Evolutionary conservation across 148 eudicot species (phyloP).

Genomic region (Camellia lanceoleosa): DNA sequence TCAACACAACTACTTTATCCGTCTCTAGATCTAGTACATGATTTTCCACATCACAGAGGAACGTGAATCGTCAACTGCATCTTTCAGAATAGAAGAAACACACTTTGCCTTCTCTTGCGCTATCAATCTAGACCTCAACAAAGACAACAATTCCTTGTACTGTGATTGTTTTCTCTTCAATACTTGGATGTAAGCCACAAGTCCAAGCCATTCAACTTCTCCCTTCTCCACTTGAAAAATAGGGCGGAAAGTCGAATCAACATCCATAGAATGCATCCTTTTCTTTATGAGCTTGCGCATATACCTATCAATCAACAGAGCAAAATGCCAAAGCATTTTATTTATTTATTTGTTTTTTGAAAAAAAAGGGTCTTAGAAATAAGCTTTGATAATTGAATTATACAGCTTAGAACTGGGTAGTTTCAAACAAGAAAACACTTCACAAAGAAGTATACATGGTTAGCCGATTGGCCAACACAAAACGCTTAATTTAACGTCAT

Average conservation of each 20-base stretch:
- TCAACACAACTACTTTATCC: not conserved
- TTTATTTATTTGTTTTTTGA: not conserved
- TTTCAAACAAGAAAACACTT: not conserved
- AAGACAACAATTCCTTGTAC: slow-evolving; percentile 38
- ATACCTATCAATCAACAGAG: slow-evolving; percentile 42
- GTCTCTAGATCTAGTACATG: slow-evolving; percentile 40
- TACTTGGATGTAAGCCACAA: slow-evolving; percentile 55
- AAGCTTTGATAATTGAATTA: not conserved
- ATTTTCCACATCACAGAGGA: slow-evolving; percentile 75
- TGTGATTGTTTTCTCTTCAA: slow-evolving; percentile 61
- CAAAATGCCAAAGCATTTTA: not conserved
- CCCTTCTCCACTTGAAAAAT: slow-evolving; percentile 37
- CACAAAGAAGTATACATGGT: not conserved
- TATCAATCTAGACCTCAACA: slow-evolving; percentile 43
- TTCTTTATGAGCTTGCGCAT: slow-evolving; percentile 60
- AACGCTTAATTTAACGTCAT: too few species aligned
- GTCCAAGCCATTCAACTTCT: slow-evolving; percentile 79
- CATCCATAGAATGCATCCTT: slow-evolving; percentile 40
- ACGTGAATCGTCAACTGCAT: slow-evolving; percentile 70
- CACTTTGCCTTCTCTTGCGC: slow-evolving; percentile 17
- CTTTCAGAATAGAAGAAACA: slow-evolving; percentile 36
- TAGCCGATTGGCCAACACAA: not conserved
- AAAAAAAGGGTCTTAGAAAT: not conserved
- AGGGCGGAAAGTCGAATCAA: slow-evolving; percentile 27
- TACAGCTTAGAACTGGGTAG: not conserved